Base-by-base conservation (phyloP, 345 rosid genomes). In the Salix caprea region DNA sequence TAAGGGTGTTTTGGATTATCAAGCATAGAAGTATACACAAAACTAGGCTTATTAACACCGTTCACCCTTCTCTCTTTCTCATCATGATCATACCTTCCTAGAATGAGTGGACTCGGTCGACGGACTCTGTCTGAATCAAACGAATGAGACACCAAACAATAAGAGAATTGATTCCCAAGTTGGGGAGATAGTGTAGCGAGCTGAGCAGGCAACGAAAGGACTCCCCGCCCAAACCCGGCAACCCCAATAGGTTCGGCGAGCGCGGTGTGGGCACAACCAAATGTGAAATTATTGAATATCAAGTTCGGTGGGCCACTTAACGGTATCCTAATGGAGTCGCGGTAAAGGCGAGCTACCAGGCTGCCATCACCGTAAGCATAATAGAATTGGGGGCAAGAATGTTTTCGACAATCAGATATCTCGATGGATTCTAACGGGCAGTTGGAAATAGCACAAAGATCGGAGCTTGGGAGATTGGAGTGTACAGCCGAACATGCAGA, bases 281-380 rank as follows among this genome's bases (percentile, higher is more conserved):
- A 95, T 60, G 94, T 91, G 82, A 95, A 95, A 62, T 90, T 91
- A 26, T 76, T 65, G 66, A 95, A 79, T 23, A 85, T 74, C 39
- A 87, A 19, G 0, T 24, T 12, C 4, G 90, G 64, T 16, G 85
- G 87, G 4, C 81, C 68, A 28, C 90, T 80, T 18, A 84, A 34
- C 0, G 91, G 90, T 39, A 95, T 80, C 2, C 88, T 79, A 11
- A 95, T 71, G 0, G 96, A 78, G 62, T 91, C 96, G 13, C 81
- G 81, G 68, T 74, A 88, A 34, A 95, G 93, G 26, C 74, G 78
- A 1, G 90, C 99, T 7, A 90, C 71, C 74, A 95, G 86, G 83
- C 97, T 93, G 70, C 99, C 99, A 67, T 95, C 98, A 11, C 92
- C 99, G 69, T 95, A 95, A 10, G 99, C 99, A 79, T 93, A 95